Evolutionary conservation across 495 filamentous ascomycete genomes (phyloP).

Genomic region (Penicillium lividum): DNA sequence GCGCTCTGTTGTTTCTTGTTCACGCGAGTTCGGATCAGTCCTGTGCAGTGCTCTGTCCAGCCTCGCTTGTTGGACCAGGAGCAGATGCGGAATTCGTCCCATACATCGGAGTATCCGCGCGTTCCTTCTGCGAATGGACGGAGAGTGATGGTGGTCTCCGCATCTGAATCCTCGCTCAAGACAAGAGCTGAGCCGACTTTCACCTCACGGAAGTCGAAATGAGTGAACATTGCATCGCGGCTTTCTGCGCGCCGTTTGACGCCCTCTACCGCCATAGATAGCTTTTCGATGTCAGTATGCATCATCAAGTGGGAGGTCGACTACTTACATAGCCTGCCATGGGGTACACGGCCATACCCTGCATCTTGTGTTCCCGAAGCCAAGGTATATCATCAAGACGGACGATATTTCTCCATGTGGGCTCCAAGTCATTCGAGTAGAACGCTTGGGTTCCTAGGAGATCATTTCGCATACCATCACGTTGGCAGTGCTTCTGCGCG

Average conservation of each 20-base stretch:
- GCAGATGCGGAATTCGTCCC: conserved; percentile 41
- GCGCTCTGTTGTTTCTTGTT: conserved; percentile 18
- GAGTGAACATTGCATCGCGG: conserved; percentile 18
- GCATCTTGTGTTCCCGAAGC: conserved; percentile 52
- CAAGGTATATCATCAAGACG: conserved; percentile 51
- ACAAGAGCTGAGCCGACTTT: conserved; percentile 43
- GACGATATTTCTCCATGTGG: conserved; percentile 48
- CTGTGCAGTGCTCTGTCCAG: conserved; percentile 41
- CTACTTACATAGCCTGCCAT: conserved; percentile 44
- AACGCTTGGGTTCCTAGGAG: conserved; percentile 48
- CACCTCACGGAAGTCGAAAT: conserved; percentile 41
- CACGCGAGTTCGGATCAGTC: conserved; percentile 22
- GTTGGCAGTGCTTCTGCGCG: conserved; percentile 39
- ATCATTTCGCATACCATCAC: conserved; percentile 46
- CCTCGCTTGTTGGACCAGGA: conserved; percentile 33
- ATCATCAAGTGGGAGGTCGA: not conserved
- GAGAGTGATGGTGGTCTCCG: conserved; percentile 44
- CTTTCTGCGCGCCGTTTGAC: conserved; percentile 27
- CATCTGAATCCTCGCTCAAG: conserved; percentile 39
- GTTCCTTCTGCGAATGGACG: conserved; percentile 41
- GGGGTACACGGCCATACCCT: conserved; percentile 49
- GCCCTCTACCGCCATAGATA: conserved; percentile 53
- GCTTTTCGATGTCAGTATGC: conserved; percentile 13
- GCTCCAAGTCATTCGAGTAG: conserved; percentile 37
- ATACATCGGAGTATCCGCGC: conserved; percentile 36